Base-by-base conservation (phyloP, 495 filamentous ascomycete species). In the Penicillium taxi region DNA sequence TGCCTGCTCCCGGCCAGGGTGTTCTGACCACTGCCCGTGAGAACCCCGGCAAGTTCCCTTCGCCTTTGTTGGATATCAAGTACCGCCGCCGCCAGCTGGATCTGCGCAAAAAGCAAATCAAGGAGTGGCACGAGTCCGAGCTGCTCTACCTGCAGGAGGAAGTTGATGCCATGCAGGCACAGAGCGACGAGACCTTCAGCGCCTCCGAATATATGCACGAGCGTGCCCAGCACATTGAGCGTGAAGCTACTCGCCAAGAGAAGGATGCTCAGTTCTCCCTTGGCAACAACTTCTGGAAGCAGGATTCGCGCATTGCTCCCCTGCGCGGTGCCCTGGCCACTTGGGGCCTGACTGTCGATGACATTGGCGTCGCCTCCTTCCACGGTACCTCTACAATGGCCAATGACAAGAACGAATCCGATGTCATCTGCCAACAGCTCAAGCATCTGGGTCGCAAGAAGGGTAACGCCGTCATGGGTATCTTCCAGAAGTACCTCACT, bases 391-490 rank as follows among this genome's bases (percentile, higher is more conserved):
- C 90, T 14, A 99, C 91, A 24, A 87, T 93, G 41, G 91, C 91
- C 37, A 99, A 99, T 55, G 91, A 99, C 70, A 99, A 99, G 78
- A 99, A 99, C 59, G 91, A 99, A 61, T 96, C 91, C 18, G 88
- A 91, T 39, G 89, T 94, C 53, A 81, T 99, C 48, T 95, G 90
- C 72, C 84, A 95, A 62, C 94, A 96, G 67, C 73, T 99, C 64
- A 80, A 77, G 49, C 93, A 99, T 59, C 81, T 99, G 30, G 91
- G 93, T 42, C 83, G 91, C 33, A 77, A 80, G 62, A 95, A 94
- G 75, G 91, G 91, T 51, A 96, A 99, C 58, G 87, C 93, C 18
- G 70, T 99, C 6, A 62, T 96, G 41, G 91, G 91, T 64, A 90
- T 99, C 58, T 99, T 96, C 84, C 91, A 99, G 63, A 99, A 99